Evolutionary conservation across 805 yeast genomes (phyloP).

Genomic region (Candida chilensis): DNA sequence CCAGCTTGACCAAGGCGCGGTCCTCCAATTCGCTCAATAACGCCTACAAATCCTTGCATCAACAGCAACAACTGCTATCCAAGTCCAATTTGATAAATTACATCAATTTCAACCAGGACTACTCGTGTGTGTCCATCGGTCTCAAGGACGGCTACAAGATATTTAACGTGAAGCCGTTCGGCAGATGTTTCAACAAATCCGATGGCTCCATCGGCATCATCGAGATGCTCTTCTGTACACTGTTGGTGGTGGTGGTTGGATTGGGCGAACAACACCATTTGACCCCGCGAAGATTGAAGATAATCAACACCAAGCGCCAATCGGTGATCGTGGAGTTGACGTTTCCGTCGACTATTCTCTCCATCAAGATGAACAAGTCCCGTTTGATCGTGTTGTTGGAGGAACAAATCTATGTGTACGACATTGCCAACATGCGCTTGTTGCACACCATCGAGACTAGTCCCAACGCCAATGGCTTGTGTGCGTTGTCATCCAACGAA

Average conservation of each 20-base stretch:
- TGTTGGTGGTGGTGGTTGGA: slow-evolving; percentile 78
- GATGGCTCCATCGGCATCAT: slow-evolving; percentile 60
- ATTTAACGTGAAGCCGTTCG: slow-evolving; percentile 84
- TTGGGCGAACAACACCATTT: slow-evolving; percentile 61
- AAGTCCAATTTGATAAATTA: slow-evolving; percentile 20
- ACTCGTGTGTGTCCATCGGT: slow-evolving; percentile 71
- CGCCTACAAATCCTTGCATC: background rate
- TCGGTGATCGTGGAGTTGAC: slow-evolving; percentile 32
- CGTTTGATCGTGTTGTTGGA: slow-evolving; percentile 28
- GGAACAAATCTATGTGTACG: slow-evolving; percentile 34
- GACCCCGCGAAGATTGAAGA: slow-evolving; percentile 74
- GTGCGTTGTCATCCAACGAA: slow-evolving; percentile 44
- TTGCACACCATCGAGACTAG: slow-evolving; percentile 36
- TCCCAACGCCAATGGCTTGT: slow-evolving; percentile 39
- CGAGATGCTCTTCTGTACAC: slow-evolving; percentile 87
- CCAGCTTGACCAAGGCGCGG: background rate
- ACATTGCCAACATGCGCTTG: slow-evolving; percentile 26
- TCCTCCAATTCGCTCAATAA: background rate
- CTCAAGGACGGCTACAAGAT: slow-evolving; percentile 57
- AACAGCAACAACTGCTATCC: slow-evolving; percentile 4
- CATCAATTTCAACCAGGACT: slow-evolving; percentile 78
- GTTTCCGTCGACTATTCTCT: slow-evolving; percentile 29
- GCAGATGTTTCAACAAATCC: slow-evolving; percentile 48
- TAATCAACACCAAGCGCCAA: slow-evolving; percentile 72
- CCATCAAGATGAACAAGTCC: slow-evolving; percentile 22